Evolutionary conservation across 108 stramenopile genomes (phyloP).

Genomic region (Skeletonema tropicum): DNA sequence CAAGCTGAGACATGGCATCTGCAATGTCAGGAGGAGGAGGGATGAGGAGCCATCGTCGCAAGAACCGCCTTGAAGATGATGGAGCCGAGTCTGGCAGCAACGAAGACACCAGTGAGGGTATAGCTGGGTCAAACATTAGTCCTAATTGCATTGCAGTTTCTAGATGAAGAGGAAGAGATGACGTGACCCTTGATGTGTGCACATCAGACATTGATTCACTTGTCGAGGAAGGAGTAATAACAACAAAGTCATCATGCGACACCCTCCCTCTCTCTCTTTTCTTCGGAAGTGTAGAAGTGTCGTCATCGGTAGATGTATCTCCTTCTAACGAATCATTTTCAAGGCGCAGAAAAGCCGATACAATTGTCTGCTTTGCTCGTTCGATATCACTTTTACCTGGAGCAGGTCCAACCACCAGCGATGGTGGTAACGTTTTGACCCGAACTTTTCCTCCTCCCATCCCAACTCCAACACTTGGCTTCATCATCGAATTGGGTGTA

Average conservation of each 20-base stretch:
- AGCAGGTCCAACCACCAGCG: conserved; percentile 39
- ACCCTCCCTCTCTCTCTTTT: conserved; percentile 28
- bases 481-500: not conserved
- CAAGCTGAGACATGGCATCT: conserved; percentile 65
- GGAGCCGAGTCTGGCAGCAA: conserved; percentile 75
- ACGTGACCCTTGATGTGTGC: conserved; percentile 9
- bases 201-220: not conserved
- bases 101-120: conserved; percentile 63
- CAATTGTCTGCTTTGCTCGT: conserved; percentile 53
- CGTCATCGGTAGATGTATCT: not conserved
- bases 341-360: conserved; percentile 48
- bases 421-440: conserved; percentile 47
- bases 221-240: conserved; percentile 23
- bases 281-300: conserved; percentile 16
- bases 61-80: conserved; percentile 57
- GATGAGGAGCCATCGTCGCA: conserved; percentile 71
- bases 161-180: conserved; percentile 64
- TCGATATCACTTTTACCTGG: conserved; percentile 49
- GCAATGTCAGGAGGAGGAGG: conserved; percentile 80
- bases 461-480: conserved; percentile 5
- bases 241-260: conserved; percentile 33
- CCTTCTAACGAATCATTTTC: conserved; percentile 31
- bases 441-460: conserved; percentile 21
- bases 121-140: conserved; percentile 64
- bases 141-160: conserved; percentile 87